Conservation (phyloP, 148 eudicot species). For the Arctostaphylos glauca region DNA sequence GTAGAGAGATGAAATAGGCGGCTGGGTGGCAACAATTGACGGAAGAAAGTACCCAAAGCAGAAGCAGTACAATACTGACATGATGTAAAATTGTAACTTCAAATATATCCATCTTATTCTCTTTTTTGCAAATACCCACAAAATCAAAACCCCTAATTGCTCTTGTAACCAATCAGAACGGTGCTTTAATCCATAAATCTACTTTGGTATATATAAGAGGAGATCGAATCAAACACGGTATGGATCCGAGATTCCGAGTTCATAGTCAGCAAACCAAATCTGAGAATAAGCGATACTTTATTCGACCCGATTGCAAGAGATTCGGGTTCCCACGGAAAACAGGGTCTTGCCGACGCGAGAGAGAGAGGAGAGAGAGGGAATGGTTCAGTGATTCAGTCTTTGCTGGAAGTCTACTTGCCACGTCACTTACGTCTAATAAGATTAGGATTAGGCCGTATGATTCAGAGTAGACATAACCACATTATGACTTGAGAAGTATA, state of each 20-base stretch:
- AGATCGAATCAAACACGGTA: neutral
- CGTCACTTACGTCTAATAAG: neutral
- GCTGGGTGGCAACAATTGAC: slow-evolving; percentile 44
- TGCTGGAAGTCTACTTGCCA: neutral
- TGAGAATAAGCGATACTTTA: neutral
- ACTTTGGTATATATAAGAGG: neutral
- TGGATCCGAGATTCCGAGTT: neutral
- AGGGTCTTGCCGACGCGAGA: neutral
- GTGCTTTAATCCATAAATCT: neutral
- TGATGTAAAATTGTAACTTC: slow-evolving; percentile 67
- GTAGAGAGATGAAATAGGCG: slow-evolving; percentile 44
- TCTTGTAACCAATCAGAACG: neutral
- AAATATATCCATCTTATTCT: slow-evolving; percentile 26
- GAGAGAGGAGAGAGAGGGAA: neutral
- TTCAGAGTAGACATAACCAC: neutral
- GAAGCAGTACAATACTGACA: slow-evolving; percentile 51
- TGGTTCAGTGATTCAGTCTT: neutral
- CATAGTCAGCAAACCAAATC: neutral
- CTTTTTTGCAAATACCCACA: neutral
- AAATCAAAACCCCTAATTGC: neutral
- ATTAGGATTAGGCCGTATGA: neutral
- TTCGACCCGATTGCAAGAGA: neutral
- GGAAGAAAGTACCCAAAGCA: slow-evolving; percentile 51
- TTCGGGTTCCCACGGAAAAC: neutral
- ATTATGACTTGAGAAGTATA: neutral